A percentile compares a stretch with the other conserved stretches of the same genome.
Evolutionary conservation across 176 grass and related monocot species (phyloP).

Genomic region (Carex myosuroides): DNA sequence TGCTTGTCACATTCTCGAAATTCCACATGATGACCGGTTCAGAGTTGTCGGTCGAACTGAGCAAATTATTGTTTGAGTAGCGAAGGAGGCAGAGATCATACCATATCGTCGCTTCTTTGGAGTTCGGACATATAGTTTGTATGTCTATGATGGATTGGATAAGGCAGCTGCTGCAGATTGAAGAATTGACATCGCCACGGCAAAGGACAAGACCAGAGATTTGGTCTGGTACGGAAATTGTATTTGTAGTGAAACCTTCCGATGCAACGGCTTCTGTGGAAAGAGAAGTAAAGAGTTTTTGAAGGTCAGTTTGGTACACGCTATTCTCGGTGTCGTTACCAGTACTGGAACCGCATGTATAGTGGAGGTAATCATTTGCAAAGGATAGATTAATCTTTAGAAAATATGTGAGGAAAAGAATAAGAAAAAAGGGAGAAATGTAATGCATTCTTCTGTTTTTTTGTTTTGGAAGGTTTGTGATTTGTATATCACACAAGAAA

Average conservation of each 20-base stretch:
- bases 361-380: background rate
- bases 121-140: constrained; percentile 1
- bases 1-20: background rate
- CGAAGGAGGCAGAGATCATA: constrained; percentile 47
- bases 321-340: constrained; percentile 41
- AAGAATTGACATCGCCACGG: constrained; percentile 29
- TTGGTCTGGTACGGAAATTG: background rate
- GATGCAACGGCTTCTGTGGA: background rate
- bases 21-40: background rate
- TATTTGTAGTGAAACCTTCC: constrained; percentile 17
- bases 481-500: background rate
- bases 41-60: constrained; percentile 22
- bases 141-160: background rate
- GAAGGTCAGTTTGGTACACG: constrained; percentile 24
- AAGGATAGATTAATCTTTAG: background rate
- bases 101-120: constrained; percentile 14
- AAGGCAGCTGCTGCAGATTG: constrained; percentile 38
- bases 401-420: background rate
- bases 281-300: constrained; percentile 13
- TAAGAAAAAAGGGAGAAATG: background rate
- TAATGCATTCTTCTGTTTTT: background rate
- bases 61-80: constrained; percentile 33
- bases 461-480: background rate
- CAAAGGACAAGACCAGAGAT: constrained; percentile 43
- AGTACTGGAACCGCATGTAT: background rate